Conservation (phyloP, 768 basidiomycete genomes). For the Leccinum incarnatum region DNA sequence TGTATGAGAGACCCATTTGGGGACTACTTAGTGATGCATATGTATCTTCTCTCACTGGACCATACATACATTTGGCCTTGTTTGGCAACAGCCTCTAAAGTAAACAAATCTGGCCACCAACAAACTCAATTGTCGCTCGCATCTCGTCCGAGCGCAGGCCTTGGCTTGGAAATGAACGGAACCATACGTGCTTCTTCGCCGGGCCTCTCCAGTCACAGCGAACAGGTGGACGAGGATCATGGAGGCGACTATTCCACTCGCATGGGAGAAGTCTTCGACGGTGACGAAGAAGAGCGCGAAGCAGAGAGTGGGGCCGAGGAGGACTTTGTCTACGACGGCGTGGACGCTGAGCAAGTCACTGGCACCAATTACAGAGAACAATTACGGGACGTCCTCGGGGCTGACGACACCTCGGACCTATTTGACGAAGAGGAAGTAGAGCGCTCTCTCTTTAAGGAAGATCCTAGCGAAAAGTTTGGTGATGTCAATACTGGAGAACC, state of each 20-base stretch:
- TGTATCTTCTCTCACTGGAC: slow-evolving; percentile 5
- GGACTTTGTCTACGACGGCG: slow-evolving; percentile 70
- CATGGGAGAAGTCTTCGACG: slow-evolving; percentile 33
- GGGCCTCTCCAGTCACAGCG: slow-evolving; percentile 17
- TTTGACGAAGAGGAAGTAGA: slow-evolving; percentile 47
- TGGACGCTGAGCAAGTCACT: slow-evolving; percentile 50
- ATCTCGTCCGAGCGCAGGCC: not conserved
- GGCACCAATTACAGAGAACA: slow-evolving; percentile 61
- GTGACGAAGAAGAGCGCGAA: slow-evolving; percentile 42
- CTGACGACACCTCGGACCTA: slow-evolving; percentile 53
- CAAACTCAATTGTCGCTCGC: no score
- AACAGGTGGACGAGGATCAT: slow-evolving; percentile 23
- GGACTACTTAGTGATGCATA: slow-evolving; percentile 6
- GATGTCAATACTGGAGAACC: slow-evolving; percentile 19
- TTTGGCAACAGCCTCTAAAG: slow-evolving; percentile 27
- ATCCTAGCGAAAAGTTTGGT: slow-evolving; percentile 32
- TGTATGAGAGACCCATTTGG: slow-evolving; percentile 5
- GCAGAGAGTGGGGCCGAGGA: slow-evolving; percentile 51
- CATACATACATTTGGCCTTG: slow-evolving; percentile 19
- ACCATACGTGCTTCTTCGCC: slow-evolving; percentile 8
- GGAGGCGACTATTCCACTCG: slow-evolving; percentile 25
- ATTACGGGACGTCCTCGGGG: slow-evolving; percentile 69
- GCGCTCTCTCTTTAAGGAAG: slow-evolving; percentile 42
- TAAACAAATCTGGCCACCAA: slow-evolving; percentile 19
- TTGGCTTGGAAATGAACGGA: slow-evolving; percentile 10